Base-by-base conservation (phyloP, 148 eudicot genomes). In the Mesembryanthemum crystallinum region DNA sequence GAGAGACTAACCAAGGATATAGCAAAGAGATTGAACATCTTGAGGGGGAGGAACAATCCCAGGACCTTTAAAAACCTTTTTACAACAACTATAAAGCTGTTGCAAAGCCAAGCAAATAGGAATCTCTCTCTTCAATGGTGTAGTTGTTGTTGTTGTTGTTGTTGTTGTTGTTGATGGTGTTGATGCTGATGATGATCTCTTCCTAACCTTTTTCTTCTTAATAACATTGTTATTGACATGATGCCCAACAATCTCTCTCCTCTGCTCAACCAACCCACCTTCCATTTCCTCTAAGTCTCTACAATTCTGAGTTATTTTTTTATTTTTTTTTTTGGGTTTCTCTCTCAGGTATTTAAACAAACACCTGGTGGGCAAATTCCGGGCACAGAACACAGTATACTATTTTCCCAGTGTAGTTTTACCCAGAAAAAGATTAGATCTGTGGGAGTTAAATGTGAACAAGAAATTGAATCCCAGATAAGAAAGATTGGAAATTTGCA, bases 51-150 rank as follows among this genome's bases (percentile, higher is more conserved):
- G 98, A 84, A 88, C 91, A 43, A 86, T 52, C 0, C 89, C 96
- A 69, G 81, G 89, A 33, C 98, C 98, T 65, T 84, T 80, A 37
- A 92, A 92, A 49, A 85, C 96, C 5, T 78, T 78, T 23, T 35
- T 76, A 60, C 98, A 92, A 10, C 80, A 79, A 29, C 61, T 57
- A 73, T 80, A 92, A n/a, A 92, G 80, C 59, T 78, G 75, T 69
- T 88, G 97, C 71, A 92, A 83, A 73, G 79, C 71, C 64, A 55
- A 23, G 18, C 76, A 78, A 43, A 78, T 39, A 3, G 77, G n/a
- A 62, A 73, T 21, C 25, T 47, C 69, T 64, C 47, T 78, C 67
- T 75, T 77, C 14, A 67, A 65, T 4, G 78, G 7, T 28, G 33
- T 27, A n/a, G 39, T 35, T 35, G n/a, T 35, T 35, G 39, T 35